These are phyloP conservation scores for Agaricus sinodeliciosus DNA, from an alignment of 768 basidiomycete genomes.

Conservation along the genomic window DNA sequence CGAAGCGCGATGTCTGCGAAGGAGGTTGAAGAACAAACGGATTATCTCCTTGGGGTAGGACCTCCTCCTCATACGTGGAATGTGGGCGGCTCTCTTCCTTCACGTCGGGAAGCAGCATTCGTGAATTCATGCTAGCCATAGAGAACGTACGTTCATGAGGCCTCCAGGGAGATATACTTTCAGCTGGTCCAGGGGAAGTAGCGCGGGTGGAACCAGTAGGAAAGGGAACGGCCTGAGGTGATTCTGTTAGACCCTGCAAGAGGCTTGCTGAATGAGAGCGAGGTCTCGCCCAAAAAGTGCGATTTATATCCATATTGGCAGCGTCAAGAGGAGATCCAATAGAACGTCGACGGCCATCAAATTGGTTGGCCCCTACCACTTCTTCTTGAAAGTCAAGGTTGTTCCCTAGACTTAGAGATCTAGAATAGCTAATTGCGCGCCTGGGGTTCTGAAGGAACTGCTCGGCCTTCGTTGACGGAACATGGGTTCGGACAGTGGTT, in stretches of 20 bases:
- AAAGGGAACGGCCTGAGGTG: slow-evolving; percentile 43
- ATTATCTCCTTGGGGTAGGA: slow-evolving; percentile 40
- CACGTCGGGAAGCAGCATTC: slow-evolving; percentile 32
- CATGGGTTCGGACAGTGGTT: slow-evolving; percentile 35
- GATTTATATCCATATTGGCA: slow-evolving; percentile 35
- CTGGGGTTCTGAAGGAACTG: slow-evolving; percentile 23
- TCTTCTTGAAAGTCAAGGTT: slow-evolving; percentile 42
- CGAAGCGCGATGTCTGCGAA: slow-evolving; percentile 65
- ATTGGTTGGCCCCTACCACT: slow-evolving; percentile 8
- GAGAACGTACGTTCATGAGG: slow-evolving; percentile 44
- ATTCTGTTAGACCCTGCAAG: slow-evolving; percentile 22
- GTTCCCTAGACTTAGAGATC: slow-evolving; percentile 62
- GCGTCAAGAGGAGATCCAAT: slow-evolving; percentile 53
- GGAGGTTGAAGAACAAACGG: slow-evolving; percentile 67
- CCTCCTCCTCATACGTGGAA: slow-evolving; percentile 23
- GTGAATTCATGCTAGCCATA: slow-evolving; percentile 44
- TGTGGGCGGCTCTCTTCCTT: slow-evolving; percentile 20
- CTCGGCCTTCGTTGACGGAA: slow-evolving; percentile 36
- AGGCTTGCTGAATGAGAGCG: slow-evolving; percentile 43
- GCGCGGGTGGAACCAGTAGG: slow-evolving; percentile 50
- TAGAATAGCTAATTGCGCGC: slow-evolving; percentile 35
- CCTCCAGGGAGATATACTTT: slow-evolving; percentile 11
- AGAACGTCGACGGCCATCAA: slow-evolving; percentile 42
- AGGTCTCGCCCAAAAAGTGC: slow-evolving; percentile 37
- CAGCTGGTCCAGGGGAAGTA: slow-evolving; percentile 32